Percentiles rank a stretch among this genome's conserved stretches.
These are phyloP conservation scores for Quercus dentata DNA, from an alignment of 306 rosid genomes.

Conservation along the genomic window DNA sequence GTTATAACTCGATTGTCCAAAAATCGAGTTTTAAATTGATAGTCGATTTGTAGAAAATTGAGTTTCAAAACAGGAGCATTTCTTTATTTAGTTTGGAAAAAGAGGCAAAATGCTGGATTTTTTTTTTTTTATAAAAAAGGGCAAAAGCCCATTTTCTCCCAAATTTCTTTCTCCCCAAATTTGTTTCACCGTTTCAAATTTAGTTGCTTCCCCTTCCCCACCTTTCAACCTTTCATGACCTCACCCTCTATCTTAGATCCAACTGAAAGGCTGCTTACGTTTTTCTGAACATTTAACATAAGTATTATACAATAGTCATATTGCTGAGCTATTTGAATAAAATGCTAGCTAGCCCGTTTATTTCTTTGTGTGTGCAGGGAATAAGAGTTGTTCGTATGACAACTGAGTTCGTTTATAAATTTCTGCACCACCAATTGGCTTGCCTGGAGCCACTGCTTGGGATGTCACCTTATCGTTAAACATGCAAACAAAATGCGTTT, in stretches of 20 bases:
- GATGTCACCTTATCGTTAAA: constrained; percentile 60
- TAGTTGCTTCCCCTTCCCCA: no score
- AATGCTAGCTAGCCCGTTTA: background rate
- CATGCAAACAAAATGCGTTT: background rate
- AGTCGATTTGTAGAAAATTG: no score
- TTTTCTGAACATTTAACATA: background rate
- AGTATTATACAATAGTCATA: background rate
- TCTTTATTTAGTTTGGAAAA: no score
- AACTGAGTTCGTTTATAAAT: constrained; percentile 74
- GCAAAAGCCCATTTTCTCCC: no score
- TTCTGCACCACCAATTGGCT: constrained; percentile 70
- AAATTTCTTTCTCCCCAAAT: no score
- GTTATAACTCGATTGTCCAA: no score
- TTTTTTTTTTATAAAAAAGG: no score
- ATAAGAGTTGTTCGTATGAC: constrained; percentile 69
- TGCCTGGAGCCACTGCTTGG: constrained; percentile 75
- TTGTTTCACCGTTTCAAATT: no score
- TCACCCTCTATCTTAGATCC: background rate
- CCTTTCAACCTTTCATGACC: no score
- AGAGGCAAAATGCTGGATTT: no score
- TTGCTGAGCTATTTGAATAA: constrained; percentile 6
- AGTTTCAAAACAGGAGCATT: no score
- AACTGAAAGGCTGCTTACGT: constrained; percentile 1
- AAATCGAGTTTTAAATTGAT: no score
- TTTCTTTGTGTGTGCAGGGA: constrained; percentile 42